These are phyloP conservation scores for Plenodomus lindquistii DNA, from an alignment of 2,329 filamentous ascomycete genomes.

Conservation along the genomic window DNA sequence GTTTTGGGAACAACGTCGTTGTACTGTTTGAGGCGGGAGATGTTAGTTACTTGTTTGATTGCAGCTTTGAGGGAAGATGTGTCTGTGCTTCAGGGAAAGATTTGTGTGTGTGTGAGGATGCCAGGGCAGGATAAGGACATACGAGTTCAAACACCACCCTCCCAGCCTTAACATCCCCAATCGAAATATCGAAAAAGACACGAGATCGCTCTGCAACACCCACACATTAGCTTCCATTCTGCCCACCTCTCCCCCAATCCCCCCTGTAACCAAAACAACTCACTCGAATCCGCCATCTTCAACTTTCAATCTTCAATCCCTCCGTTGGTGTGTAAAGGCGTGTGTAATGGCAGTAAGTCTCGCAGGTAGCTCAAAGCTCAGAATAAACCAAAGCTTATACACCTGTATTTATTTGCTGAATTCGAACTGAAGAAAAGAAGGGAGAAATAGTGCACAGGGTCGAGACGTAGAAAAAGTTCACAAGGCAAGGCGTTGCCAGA, in stretches of 20 bases:
- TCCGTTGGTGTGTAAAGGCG: background rate
- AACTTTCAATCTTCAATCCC: no score
- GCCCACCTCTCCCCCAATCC: background rate
- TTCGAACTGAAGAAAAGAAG: background rate
- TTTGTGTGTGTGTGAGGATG: no score
- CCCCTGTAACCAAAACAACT: no score
- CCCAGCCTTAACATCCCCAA: constrained; percentile 73
- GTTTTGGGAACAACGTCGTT: constrained; percentile 79
- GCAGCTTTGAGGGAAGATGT: background rate
- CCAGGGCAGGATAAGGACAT: constrained; percentile 46
- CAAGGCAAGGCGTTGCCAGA: background rate
- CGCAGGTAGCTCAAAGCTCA: background rate
- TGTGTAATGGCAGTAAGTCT: no score
- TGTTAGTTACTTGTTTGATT: constrained; percentile 16
- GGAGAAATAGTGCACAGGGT: no score
- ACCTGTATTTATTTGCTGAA: no score
- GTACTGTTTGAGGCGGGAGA: constrained; percentile 35
- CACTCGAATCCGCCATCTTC: no score
- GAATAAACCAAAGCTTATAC: no score
- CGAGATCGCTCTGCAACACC: constrained; percentile 63
- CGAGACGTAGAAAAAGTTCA: background rate
- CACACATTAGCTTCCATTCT: background rate
- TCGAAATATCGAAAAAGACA: constrained; percentile 91
- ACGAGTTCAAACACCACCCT: constrained; percentile 86
- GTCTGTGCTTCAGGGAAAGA: no score